Evolutionary conservation across 495 filamentous ascomycete genomes (phyloP), one percentile per base, ranked within the genome.

Genomic region (Penicillium longicatenatum): DNA sequence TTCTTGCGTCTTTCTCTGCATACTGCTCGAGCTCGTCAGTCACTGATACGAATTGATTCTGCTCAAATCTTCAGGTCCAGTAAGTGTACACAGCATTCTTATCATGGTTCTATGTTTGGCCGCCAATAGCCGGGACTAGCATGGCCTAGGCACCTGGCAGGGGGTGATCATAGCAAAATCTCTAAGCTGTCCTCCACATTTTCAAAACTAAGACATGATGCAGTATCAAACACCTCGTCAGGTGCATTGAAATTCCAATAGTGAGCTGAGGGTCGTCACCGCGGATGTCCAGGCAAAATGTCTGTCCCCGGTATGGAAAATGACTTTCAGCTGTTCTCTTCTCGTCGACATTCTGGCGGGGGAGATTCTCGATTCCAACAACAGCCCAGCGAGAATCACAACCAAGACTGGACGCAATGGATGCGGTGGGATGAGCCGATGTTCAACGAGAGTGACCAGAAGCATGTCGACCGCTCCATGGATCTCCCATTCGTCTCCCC

Each of bases 401-500:
- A 54, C 26, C 75, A 74, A 55, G 77, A 80, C 51, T 80, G 77
- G 77, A 76, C 75, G 1, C 75, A 80, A 57, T 80, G 77, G 77
- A 80, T 80, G 77, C 69, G 76, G 67, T 80, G 77, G 77, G 77
- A 80, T 59, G 73, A 80, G 37, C 72, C 73, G 24, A 60, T 63
- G 29, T 70, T 71, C 29, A 29, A 64, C 1, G 69, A 75, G 26
- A 35, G 58, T 24, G 46, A 57, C 31, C 69, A 66, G 11, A 70
- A 67, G 50, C 41, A 64, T 6, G 60, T 64, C 33, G 47, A 64
- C 29, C 58, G 67, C 16, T 61, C 68, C 19, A 64, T 69, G 9
- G 64, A 67, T 12, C 48, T 63, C 10, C 62, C 67, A 9, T 69
- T 69, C 35, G 66, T 71, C 17, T 75, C 75, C 7, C 72, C 72